Base-by-base conservation (phyloP, 116 monocot species). In the Cymodocea nodosa region DNA sequence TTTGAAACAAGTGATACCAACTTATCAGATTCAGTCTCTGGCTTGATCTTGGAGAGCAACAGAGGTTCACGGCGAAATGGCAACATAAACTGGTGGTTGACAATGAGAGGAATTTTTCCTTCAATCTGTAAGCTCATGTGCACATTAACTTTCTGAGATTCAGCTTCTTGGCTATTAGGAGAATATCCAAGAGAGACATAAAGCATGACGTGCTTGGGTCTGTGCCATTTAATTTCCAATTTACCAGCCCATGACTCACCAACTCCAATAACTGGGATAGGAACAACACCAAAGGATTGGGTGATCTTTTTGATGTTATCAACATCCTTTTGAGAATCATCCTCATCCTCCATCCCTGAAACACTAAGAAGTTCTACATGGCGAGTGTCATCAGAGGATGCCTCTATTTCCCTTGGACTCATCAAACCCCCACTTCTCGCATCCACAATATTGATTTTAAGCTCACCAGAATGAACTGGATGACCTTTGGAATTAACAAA, bases 391-490 rank as follows among this genome's bases (percentile, higher is more conserved):
- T 69, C 65, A 50, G 89, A 78, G 70, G 74, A 83, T 52, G 79
- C 35, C 51, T 97, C 97, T 20, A 75, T 57, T 23, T 85, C 97
- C 70, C 84, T 76, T 51, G 91, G 91, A 76, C 88, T 97, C 85
- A 84, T 85, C 67, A 91, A 70, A 9, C 97, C 95, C 60, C 84
- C 90, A 51, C 91, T 91, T 74, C 74, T 84, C 35, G 99, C 84
- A 76, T 99, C 99, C 15, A 99, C 89, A 57, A 99, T 79, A 77
- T 99, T 99, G 56, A 99, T 92, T 76, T 99, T 99, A 57, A 99
- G 76, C 68, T 99, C 99, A 24, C 83, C 92, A 70, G 82, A 89
- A 77, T 74, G 63, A 40, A 92, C 67, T 5, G 68, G 68, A 69
- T 91, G 84, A 18, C 82, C 88, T 68, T 64, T 99, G 15, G 92